Evolutionary conservation across 2,329 filamentous ascomycete genomes (phyloP), one percentile per base, ranked within the genome.

Genomic region (Lojkania enalia): DNA sequence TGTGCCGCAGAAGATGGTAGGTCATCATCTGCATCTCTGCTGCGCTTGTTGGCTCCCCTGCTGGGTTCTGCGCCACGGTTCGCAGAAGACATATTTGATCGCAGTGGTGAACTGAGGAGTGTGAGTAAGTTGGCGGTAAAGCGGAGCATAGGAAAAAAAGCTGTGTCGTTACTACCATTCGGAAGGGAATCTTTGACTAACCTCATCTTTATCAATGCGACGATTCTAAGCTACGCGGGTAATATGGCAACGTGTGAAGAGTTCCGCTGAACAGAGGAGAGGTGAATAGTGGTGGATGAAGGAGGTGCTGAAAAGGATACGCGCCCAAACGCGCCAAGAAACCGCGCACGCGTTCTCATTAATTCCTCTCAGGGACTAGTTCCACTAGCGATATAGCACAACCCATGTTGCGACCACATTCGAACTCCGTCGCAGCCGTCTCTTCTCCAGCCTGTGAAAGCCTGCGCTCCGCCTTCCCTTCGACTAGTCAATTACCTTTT

Each of bases 21-120:
- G 41, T 83, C 80, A 57, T 86, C 84, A 47, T 79, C 78, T 14
- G 13, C n/a, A 58, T 86, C 84, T 71, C 84, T 78, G 25, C 78
- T 76, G 59, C 85, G 80, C 70, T 87, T 87, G 52, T 87, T 87
- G 49, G 82, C 77, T 50, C 77, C 72, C 54, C 73, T 78, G 52
- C 74, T 60, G 41, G 72, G 73, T 14, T 72, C 71, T 44, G 79
- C 69, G 41, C 89, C 88, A 57, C 89, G 84, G 72, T 95, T 96
- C 60, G 85, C 90, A 54, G 90, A 91, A 49, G 86, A 84, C 77
- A 88, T 86, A 73, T 85, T 90, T 58, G 84, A 80, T 71, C 86
- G 85, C 49, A 95, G 79, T 67, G 91, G 90, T 69, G 90, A 95
- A 77, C 88, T 95, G 65, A 20, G 14, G 37, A 25, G 53, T 57